Conservation (phyloP, 805 yeast genomes). For the Ogataea pignaliae region DNA sequence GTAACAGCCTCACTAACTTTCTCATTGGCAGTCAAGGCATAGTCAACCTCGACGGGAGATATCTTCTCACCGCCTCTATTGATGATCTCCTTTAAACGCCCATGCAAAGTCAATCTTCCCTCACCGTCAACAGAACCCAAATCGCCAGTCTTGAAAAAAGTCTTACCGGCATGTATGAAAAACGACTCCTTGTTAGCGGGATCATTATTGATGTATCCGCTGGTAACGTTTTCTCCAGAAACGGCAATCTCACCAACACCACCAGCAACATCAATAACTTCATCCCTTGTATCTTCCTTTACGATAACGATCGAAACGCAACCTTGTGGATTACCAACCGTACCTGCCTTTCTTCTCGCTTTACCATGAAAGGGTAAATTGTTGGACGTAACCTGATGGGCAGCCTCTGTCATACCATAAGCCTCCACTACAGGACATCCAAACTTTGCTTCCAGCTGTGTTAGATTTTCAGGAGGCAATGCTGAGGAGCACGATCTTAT, state of each 20-base stretch:
- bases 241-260: constrained; percentile 65
- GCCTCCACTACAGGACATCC: constrained; percentile 71
- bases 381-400: constrained; percentile 78
- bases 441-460: constrained; percentile 50
- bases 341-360: constrained; percentile 61
- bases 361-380: constrained; percentile 47
- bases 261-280: constrained; percentile 45
- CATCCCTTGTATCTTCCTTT: constrained; percentile 39
- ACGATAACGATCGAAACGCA: constrained; percentile 64
- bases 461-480: constrained; percentile 61
- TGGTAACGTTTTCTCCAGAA: constrained; percentile 63
- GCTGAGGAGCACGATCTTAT: constrained; percentile 72
- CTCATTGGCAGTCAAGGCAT: constrained; percentile 54
- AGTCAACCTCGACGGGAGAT: constrained; percentile 67
- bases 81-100: constrained; percentile 69
- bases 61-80: constrained; percentile 79
- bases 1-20: constrained; percentile 67
- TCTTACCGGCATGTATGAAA: constrained; percentile 9
- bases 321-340: constrained; percentile 59
- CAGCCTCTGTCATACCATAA: constrained; percentile 77
- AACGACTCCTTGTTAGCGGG: constrained; percentile 65
- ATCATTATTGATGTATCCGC: constrained; percentile 66
- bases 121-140: constrained; percentile 61
- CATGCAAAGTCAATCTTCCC: constrained; percentile 58
- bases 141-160: constrained; percentile 68